These are phyloP conservation scores for Triglochin maritima DNA, from an alignment of 106 monocot genomes.

Conservation along the genomic window DNA sequence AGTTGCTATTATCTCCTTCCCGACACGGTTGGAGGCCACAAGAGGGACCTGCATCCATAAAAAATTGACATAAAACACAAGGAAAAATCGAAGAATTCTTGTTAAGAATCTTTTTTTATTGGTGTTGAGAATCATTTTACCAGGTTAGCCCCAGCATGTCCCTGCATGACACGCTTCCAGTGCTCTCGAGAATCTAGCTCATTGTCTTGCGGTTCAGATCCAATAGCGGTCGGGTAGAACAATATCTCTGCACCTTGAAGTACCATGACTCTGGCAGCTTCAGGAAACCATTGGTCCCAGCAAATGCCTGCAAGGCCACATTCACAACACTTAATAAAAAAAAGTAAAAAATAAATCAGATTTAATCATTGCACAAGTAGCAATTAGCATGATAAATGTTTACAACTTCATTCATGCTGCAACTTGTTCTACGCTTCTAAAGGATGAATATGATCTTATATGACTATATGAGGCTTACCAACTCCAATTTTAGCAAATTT, in stretches of 20 bases:
- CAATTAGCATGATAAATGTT: no score
- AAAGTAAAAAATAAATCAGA: no score
- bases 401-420: no score
- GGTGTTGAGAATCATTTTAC: conserved; percentile 13
- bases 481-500: conserved; percentile 13
- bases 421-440: no score
- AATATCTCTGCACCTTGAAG: conserved; percentile 93
- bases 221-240: conserved; percentile 92
- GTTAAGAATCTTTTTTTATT: no score
- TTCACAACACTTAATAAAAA: no score
- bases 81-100: no score
- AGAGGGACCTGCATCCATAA: conserved; percentile 70
- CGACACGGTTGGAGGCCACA: conserved; percentile 84
- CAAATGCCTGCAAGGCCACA: conserved; percentile 50
- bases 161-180: conserved; percentile 96
- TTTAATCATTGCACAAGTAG: no score
- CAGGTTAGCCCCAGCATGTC: conserved; percentile 95
- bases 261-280: conserved; percentile 73
- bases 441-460: no score
- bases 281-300: conserved; percentile 99
- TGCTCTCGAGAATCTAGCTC: conserved; percentile 79
- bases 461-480: conserved; percentile 2
- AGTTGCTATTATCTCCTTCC: conserved; percentile 70
- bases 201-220: conserved; percentile 90
- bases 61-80: conserved; percentile 6